phyloP scores from a whole-genome alignment of 2,329 filamentous ascomycete genomes.

The Penicillium decumbens region DNA sequence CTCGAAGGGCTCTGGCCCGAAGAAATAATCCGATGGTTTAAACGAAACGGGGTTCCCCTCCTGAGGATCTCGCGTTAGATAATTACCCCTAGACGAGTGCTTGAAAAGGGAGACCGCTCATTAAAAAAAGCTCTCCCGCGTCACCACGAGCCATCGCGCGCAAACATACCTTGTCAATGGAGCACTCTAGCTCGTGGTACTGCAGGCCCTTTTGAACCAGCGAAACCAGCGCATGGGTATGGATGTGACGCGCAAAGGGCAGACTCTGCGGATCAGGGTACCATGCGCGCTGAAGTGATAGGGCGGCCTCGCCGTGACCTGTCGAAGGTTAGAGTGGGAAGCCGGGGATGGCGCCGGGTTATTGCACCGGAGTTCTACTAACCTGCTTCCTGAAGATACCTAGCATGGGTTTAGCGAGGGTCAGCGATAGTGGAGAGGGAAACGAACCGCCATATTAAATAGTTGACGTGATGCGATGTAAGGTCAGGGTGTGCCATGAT shows the following conservation, averaged over 20 bases:
- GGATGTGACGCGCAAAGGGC: slow-evolving; percentile 58
- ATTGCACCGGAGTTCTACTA: slow-evolving; percentile 21
- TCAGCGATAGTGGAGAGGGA: slow-evolving; percentile 4
- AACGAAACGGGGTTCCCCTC: slow-evolving; percentile 36
- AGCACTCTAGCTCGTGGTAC: slow-evolving; percentile 49
- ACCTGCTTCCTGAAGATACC: slow-evolving; percentile 56
- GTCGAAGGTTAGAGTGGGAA: slow-evolving; percentile 15
- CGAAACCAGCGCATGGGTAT: slow-evolving; percentile 55
- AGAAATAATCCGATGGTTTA: slow-evolving; percentile 43
- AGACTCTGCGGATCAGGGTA: slow-evolving; percentile 57
- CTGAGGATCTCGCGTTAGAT: slow-evolving; percentile 28
- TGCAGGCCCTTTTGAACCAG: slow-evolving; percentile 61
- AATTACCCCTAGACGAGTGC: not conserved
- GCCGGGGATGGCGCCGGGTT: slow-evolving; percentile 1
- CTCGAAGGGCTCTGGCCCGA: slow-evolving; percentile 43
- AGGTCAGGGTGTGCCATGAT: slow-evolving; percentile 43
- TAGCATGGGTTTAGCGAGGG: slow-evolving; percentile 22
- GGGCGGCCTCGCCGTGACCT: slow-evolving; percentile 57
- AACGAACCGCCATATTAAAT: slow-evolving; percentile 62
- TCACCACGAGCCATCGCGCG: slow-evolving; percentile 1
- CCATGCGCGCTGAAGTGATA: slow-evolving; percentile 60
- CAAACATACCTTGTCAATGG: slow-evolving; percentile 46
- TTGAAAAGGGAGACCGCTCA: slow-evolving; percentile 1
- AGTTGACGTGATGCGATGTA: slow-evolving; percentile 60
- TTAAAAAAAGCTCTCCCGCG: not conserved